Percentiles rank a stretch among this genome's conserved stretches.
Conservation (phyloP, 1,284 basidiomycete genomes). For the Melampsora americana region DNA sequence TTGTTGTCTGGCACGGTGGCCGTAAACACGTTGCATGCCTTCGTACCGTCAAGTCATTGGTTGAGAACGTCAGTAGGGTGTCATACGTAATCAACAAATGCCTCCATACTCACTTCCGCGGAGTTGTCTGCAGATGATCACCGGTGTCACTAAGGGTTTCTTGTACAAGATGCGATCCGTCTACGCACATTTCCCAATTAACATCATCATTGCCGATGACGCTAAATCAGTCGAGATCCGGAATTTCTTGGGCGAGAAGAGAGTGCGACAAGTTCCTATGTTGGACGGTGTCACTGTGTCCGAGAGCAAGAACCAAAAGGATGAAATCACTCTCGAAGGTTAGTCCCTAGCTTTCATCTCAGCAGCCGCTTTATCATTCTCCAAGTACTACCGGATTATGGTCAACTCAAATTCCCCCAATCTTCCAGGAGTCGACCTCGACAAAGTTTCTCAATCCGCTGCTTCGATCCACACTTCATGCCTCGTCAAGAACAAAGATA, state of each 20-base stretch:
- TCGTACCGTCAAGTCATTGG: conserved; percentile 88
- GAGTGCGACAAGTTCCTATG: conserved; percentile 87
- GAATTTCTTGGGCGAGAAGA: conserved; percentile 95
- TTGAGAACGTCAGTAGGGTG: conserved; percentile 65
- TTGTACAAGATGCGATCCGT: conserved; percentile 86
- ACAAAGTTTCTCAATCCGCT: conserved; percentile 92
- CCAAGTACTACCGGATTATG: neutral
- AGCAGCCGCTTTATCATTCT: neutral
- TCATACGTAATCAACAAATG: neutral
- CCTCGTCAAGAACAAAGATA: conserved; percentile 93
- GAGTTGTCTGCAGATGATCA: conserved; percentile 66
- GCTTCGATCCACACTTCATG: conserved; percentile 92
- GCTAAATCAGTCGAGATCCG: conserved; percentile 85
- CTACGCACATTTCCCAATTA: conserved; percentile 99
- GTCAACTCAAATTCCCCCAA: neutral
- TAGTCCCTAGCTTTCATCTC: neutral
- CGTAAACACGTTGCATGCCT: conserved; percentile 99
- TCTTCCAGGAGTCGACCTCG: conserved; percentile 69
- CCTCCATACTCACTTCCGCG: neutral
- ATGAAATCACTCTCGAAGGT: conserved; percentile 86
- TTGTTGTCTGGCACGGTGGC: conserved; percentile 96
- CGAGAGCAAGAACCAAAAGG: conserved; percentile 94
- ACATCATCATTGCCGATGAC: conserved; percentile 87
- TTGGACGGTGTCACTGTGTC: conserved; percentile 78
- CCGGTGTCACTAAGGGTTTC: conserved; percentile 96